These are phyloP conservation scores for Myxozyma geophila DNA, from an alignment of 805 yeast genomes.

Conservation along the genomic window DNA sequence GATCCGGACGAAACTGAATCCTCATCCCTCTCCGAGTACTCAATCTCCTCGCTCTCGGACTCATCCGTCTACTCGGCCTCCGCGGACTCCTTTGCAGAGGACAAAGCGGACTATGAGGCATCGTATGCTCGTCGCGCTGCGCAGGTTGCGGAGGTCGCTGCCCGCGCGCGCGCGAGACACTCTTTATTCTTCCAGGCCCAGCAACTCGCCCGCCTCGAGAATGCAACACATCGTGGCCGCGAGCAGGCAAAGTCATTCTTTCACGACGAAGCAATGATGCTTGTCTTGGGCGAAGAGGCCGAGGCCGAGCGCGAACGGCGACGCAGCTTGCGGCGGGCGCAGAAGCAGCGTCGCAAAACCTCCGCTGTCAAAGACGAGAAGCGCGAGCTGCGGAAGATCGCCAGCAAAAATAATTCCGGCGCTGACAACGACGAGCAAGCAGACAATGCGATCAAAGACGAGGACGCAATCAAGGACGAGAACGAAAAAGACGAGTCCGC, in stretches of 20 bases:
- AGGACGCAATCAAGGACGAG: neutral
- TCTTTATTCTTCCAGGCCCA: conserved; percentile 14
- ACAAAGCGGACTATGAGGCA: conserved; percentile 19
- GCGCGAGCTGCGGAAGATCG: neutral
- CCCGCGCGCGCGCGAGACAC: conserved; percentile 18
- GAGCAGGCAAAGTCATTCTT: conserved; percentile 28
- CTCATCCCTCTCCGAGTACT: neutral
- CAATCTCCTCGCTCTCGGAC: neutral
- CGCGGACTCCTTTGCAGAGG: conserved; percentile 11
- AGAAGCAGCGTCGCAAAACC: conserved; percentile 14
- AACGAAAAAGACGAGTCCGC: neutral
- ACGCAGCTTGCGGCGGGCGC: conserved; percentile 27
- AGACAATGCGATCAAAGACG: conserved; percentile 3
- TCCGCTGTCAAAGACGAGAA: conserved; percentile 3
- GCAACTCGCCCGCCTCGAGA: conserved; percentile 12
- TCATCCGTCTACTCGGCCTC: neutral
- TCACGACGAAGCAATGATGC: conserved; percentile 34
- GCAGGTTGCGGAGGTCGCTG: conserved; percentile 16
- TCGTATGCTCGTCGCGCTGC: conserved; percentile 12
- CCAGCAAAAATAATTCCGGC: neutral
- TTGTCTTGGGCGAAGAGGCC: conserved; percentile 30
- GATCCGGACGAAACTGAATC: conserved; percentile 31
- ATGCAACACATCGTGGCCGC: conserved; percentile 27
- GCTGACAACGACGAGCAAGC: neutral
- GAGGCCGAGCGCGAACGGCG: conserved; percentile 30